These are phyloP conservation scores for Mycena haematopus DNA, from an alignment of 768 basidiomycete species.

Conservation along the genomic window DNA sequence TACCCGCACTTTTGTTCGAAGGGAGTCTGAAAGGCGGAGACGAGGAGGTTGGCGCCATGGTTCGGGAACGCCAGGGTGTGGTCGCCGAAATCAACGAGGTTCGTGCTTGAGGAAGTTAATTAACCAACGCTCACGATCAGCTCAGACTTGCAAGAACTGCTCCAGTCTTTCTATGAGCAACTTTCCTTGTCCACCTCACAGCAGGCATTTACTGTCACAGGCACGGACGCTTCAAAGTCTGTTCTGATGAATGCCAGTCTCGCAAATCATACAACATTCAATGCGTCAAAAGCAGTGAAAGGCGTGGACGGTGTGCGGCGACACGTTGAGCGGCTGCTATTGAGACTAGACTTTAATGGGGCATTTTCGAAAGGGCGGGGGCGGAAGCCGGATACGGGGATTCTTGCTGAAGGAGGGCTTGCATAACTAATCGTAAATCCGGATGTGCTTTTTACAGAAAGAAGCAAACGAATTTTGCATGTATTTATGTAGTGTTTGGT, in stretches of 20 bases:
- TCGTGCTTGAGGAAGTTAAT: constrained; percentile 27
- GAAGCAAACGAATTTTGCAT: neutral
- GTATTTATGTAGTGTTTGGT: constrained; percentile 13
- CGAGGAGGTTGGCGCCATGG: constrained; percentile 72
- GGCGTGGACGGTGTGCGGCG: constrained; percentile 68
- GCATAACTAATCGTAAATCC: constrained; percentile 32
- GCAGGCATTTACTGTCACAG: constrained; percentile 65
- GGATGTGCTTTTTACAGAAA: no score
- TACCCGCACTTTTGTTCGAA: constrained; percentile 84
- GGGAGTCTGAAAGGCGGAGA: constrained; percentile 69
- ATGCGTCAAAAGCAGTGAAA: constrained; percentile 57
- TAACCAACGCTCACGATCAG: neutral
- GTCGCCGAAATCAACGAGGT: constrained; percentile 86
- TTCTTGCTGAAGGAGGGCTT: constrained; percentile 51
- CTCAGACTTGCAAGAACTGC: constrained; percentile 69
- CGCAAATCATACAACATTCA: constrained; percentile 60
- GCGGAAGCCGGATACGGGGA: constrained; percentile 42
- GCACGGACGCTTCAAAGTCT: constrained; percentile 74
- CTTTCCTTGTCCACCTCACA: constrained; percentile 79
- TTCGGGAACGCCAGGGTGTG: constrained; percentile 68
- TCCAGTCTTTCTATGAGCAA: constrained; percentile 83
- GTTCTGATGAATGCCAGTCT: constrained; percentile 64
- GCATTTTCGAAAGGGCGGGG: constrained; percentile 62
- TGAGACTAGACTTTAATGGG: constrained; percentile 87
- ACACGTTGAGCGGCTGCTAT: constrained; percentile 81